phyloP scores from a whole-genome alignment of 768 basidiomycete genomes.

The Boletus vermiculosoides region DNA sequence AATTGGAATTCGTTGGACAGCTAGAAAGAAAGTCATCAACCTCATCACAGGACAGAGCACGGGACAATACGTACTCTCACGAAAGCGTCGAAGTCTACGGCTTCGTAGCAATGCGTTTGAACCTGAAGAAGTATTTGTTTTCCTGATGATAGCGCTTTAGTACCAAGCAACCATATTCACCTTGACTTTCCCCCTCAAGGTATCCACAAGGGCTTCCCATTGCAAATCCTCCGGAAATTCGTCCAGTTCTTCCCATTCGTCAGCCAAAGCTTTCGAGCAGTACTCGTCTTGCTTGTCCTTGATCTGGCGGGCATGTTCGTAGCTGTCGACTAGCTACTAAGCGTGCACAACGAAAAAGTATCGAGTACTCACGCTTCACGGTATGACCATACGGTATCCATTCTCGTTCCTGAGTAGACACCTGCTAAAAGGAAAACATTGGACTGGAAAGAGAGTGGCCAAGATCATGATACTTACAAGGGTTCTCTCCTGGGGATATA shows the following conservation, averaged over 20 bases:
- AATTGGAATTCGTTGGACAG: slow-evolving; percentile 82
- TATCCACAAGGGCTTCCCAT: slow-evolving; percentile 70
- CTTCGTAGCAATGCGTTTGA: slow-evolving; percentile 56
- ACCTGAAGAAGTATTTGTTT: slow-evolving; percentile 30
- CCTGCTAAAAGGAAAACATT: slow-evolving; percentile 9
- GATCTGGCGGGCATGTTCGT: slow-evolving; percentile 63
- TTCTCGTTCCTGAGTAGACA: slow-evolving; percentile 46
- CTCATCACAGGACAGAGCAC: not conserved
- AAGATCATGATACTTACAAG: slow-evolving; percentile 29
- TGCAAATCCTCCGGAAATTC: slow-evolving; percentile 67
- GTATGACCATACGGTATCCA: slow-evolving; percentile 68
- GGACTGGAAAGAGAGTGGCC: not conserved
- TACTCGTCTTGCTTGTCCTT: slow-evolving; percentile 68
- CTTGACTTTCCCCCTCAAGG: slow-evolving; percentile 72
- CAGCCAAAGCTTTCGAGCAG: slow-evolving; percentile 49
- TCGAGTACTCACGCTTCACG: slow-evolving; percentile 45
- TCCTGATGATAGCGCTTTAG: not conserved
- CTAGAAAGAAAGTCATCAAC: slow-evolving; percentile 27
- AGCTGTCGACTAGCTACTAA: slow-evolving; percentile 30
- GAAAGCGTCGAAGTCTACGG: slow-evolving; percentile 66
- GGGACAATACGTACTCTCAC: slow-evolving; percentile 45
- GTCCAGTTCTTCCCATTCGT: slow-evolving; percentile 45
- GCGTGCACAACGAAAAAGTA: not conserved
- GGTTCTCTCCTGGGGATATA: slow-evolving; percentile 52
- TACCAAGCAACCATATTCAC: slow-evolving; percentile 32